Evolutionary conservation across 768 basidiomycete species (phyloP), one percentile per base, ranked within the genome.

Genomic region (Favolaschia claudopus): DNA sequence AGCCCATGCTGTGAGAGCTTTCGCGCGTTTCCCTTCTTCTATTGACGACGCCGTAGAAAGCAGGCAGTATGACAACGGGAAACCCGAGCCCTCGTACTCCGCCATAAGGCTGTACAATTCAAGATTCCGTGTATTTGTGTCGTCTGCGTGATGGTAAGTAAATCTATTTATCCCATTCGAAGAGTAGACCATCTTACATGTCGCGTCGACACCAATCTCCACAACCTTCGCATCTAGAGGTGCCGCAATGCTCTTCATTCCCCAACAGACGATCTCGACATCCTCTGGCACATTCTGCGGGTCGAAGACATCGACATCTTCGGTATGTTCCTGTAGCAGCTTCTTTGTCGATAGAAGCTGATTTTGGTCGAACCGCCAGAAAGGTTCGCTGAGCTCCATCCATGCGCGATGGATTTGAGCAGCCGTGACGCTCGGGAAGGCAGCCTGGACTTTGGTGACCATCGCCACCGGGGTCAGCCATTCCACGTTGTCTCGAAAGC

Each of bases 401-500:
- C 73, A 75, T 17, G 71, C 68, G 27, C 39, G 22, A 44, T 73
- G 62, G 9, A 75, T 56, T 39, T 75, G 73, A 14, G 36, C 58
- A 6, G 55, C 33, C 14, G 68, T 68, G 12, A 68, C 56, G 13
- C 58, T 55, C 10, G 72, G 72, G 37, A 73, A 76, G 36, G 71
- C 64, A 10, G 69, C 70, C 17, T 72, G 71, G 24, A 73, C 78
- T 56, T 66, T 71, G 7, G 69, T 72, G 39, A 76, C 70, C 67
- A 75, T 51, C 15, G 66, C 39, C 5, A 36, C 60, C 15, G 71
- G 72, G n/a, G 67, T 71, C 2, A 44, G 50, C 64, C 67, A 66
- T 38, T 70, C 65, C 2, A 67, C 49, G 31, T 68, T 60, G 8
- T 71, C 60, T 0, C 53, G 50, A 36, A 73, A 57, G 32, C 2